A percentile compares a stretch with the other conserved stretches of the same genome.
These are phyloP conservation scores for Primulina eburnea DNA, from an alignment of 257 asterid species.

Conservation along the genomic window DNA sequence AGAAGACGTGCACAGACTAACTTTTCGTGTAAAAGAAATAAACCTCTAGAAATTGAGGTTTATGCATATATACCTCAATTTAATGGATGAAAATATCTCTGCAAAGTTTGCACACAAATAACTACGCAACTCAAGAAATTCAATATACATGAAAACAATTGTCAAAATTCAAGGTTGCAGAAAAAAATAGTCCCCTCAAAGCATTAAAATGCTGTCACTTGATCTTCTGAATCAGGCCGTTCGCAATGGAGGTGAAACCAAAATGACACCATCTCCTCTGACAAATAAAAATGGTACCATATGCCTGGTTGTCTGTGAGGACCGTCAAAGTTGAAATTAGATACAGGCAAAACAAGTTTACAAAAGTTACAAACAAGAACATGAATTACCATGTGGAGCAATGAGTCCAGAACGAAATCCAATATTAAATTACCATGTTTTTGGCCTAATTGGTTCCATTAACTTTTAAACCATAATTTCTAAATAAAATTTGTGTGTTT, in stretches of 20 bases:
- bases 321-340: slow-evolving; percentile 3
- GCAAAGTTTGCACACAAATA: not conserved
- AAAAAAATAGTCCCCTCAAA: not conserved
- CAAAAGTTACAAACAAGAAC: not conserved
- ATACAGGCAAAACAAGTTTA: not conserved
- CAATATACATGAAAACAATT: slow-evolving; percentile 6
- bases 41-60: not conserved
- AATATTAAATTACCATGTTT: not conserved
- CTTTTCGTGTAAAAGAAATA: not conserved
- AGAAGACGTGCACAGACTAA: too few species aligned
- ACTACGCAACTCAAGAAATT: slow-evolving; percentile 6
- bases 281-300: slow-evolving; percentile 80
- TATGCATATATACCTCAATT: not conserved
- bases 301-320: slow-evolving; percentile 70
- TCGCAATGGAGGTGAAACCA: slow-evolving; percentile 92
- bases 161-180: not conserved
- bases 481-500: too few species aligned
- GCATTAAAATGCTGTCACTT: not conserved
- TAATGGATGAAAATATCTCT: not conserved
- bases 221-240: slow-evolving; percentile 53
- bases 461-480: too few species aligned
- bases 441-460: not conserved
- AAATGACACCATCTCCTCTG: slow-evolving; percentile 94
- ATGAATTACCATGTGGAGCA: too few species aligned
- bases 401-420: too few species aligned